These are phyloP conservation scores for Nemophila menziesii DNA, from an alignment of 257 asterid genomes.

Conservation along the genomic window DNA sequence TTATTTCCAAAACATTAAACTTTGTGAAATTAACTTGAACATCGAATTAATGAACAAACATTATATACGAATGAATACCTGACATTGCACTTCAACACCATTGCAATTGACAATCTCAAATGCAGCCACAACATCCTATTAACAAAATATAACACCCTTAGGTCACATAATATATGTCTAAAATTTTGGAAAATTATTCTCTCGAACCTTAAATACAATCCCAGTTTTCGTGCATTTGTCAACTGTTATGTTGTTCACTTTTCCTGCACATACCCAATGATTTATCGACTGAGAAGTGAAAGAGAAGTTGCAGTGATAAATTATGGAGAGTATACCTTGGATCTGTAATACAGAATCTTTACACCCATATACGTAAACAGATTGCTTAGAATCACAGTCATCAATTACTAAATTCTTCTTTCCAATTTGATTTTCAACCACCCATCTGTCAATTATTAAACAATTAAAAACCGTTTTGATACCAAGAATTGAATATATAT, in stretches of 20 bases:
- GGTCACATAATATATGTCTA: conserved; percentile 1
- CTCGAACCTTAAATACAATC: conserved; percentile 73
- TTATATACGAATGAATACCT: conserved; percentile 30
- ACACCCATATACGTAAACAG: conserved; percentile 88
- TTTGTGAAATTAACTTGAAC: not conserved
- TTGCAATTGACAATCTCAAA: conserved; percentile 90
- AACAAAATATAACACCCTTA: conserved; percentile 9
- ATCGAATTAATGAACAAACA: not conserved
- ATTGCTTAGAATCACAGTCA: conserved; percentile 89
- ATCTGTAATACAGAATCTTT: conserved; percentile 80
- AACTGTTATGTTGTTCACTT: conserved; percentile 91
- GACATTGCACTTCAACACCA: conserved; percentile 87
- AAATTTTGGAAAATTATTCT: conserved; percentile 1
- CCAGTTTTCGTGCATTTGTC: conserved; percentile 99
- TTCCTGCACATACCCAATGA: conserved; percentile 48
- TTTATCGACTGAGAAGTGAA: conserved; percentile 1
- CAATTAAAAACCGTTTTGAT: conserved; percentile 9
- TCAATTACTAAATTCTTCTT: conserved; percentile 67
- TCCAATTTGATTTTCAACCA: conserved; percentile 93
- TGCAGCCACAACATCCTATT: conserved; percentile 97
- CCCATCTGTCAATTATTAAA: conserved; percentile 58
- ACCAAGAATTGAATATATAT: conserved; percentile 5
- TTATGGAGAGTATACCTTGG: conserved; percentile 42
- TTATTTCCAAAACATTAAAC: conserved; percentile 6
- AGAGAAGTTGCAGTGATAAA: not conserved